Evolutionary conservation across 1,139 yeast genomes (phyloP), one percentile per base, ranked within the genome.

Genomic region (Diutina catenulata): DNA sequence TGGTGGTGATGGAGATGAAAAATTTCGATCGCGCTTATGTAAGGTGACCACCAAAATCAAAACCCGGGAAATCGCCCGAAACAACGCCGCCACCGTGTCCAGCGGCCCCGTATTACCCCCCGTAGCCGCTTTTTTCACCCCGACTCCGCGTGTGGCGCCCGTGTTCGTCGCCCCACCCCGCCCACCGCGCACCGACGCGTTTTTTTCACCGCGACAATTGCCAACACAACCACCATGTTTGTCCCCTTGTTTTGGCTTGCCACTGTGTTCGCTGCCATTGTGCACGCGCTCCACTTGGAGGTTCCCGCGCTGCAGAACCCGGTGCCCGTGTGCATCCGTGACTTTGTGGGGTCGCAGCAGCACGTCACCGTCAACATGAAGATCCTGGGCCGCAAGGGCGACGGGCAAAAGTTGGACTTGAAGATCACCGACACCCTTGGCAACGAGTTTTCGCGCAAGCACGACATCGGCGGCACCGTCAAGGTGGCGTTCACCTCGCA

Each of bases 401-500:
- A 91, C 56, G 97, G 96, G 24, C 96, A 88, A 60, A 60, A 64
- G 38, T 68, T 88, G 52, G 72, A 72, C 46, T 62, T 87, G 45
- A 58, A 59, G 38, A 75, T 80, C 39, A 69, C 70, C 40, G 88
- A 80, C 53, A 64, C 77, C 23, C 67, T 74, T 45, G 91, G 88
- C 18, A 80, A 80, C 52, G 84, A 78, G 51, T 76, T 74, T 57
- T 73, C 84, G 53, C 68, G 67, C 46, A 76, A 73, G 60, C 72
- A 73, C 47, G 79, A 79, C 50, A 60, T 76, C 46, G 76, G 75
- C 16, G 94, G 88, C 28, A 66, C 67, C 10, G 66, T 72, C 39
- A 74, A 75, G 49, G 74, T 83, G 43, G 88, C 93, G 2, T 88
- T 91, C 63, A 84, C 93, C 38, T 78, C 94, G 24, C 84, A 80